phyloP scores from a whole-genome alignment of 2,329 filamentous ascomycete genomes.

The Curvularia verruculosa region DNA sequence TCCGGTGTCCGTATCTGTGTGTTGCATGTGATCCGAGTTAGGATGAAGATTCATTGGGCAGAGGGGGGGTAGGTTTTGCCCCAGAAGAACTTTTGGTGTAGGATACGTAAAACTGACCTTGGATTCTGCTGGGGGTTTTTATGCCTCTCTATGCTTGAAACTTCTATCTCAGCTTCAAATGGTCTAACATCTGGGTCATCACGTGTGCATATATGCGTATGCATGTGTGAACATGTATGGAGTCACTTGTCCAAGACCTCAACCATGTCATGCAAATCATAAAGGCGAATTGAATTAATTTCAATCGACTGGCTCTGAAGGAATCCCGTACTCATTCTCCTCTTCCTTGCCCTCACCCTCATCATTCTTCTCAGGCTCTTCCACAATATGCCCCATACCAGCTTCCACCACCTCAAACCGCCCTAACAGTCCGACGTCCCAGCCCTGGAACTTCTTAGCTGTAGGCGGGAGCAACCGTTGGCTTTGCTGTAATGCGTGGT shows the following conservation, averaged over 20 bases:
- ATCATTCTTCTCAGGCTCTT: neutral
- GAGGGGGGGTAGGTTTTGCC: too few species aligned
- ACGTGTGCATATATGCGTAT: neutral
- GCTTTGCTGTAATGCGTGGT: conserved; percentile 55
- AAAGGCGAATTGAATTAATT: neutral
- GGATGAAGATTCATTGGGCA: too few species aligned
- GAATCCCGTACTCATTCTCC: conserved; percentile 1
- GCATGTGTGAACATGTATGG: neutral
- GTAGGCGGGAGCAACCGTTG: conserved; percentile 60
- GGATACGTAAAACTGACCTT: too few species aligned
- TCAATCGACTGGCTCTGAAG: conserved; percentile 13
- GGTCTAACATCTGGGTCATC: too few species aligned
- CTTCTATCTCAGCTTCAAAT: neutral
- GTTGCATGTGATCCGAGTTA: too few species aligned
- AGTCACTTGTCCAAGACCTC: neutral
- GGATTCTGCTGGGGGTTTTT: too few species aligned
- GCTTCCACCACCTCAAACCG: conserved; percentile 53
- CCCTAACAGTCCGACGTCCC: conserved; percentile 69
- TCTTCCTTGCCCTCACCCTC: neutral
- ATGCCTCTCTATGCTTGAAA: neutral
- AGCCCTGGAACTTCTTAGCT: conserved; percentile 67
- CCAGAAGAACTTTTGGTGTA: neutral
- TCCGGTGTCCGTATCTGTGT: too few species aligned
- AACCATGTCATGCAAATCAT: neutral
- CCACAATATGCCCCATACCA: conserved; percentile 1